phyloP scores from a whole-genome alignment of 2,329 filamentous ascomycete species.

The Juglanconis juglandina region DNA sequence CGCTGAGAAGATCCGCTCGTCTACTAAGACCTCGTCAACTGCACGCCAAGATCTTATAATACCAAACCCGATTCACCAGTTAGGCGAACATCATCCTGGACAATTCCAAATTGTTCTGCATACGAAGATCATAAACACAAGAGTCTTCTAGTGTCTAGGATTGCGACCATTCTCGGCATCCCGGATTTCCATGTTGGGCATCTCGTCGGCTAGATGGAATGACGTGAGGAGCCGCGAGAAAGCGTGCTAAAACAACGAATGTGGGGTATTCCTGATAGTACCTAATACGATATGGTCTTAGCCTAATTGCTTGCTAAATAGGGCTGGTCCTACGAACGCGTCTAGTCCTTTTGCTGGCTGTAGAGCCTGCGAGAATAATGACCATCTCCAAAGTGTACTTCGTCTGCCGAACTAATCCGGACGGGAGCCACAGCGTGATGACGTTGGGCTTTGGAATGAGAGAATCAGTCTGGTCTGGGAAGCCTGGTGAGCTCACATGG shows the following conservation, averaged over 20 bases:
- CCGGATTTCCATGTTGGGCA: neutral
- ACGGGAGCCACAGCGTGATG: neutral
- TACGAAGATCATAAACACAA: too few relatives aligned
- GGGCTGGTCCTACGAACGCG: too few relatives aligned
- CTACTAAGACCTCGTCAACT: too few relatives aligned
- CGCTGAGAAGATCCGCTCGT: too few relatives aligned
- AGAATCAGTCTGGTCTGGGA: too few relatives aligned
- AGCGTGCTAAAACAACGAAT: neutral
- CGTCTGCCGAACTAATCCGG: neutral
- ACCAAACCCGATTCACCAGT: too few relatives aligned
- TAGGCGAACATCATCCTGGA: too few relatives aligned
- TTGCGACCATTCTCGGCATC: neutral
- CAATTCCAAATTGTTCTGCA: too few relatives aligned
- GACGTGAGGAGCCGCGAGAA: neutral
- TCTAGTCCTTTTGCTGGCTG: neutral
- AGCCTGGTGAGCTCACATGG: too few relatives aligned
- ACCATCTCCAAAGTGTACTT: neutral
- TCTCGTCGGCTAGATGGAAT: neutral
- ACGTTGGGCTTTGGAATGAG: neutral
- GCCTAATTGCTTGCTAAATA: neutral
- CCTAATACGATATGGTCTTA: neutral
- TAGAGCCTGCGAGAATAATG: neutral
- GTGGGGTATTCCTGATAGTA: neutral
- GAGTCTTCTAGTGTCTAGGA: too few relatives aligned
- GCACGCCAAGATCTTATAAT: too few relatives aligned